Conservation (phyloP, 208 protist species). For the Tritrichomonas musculus region DNA sequence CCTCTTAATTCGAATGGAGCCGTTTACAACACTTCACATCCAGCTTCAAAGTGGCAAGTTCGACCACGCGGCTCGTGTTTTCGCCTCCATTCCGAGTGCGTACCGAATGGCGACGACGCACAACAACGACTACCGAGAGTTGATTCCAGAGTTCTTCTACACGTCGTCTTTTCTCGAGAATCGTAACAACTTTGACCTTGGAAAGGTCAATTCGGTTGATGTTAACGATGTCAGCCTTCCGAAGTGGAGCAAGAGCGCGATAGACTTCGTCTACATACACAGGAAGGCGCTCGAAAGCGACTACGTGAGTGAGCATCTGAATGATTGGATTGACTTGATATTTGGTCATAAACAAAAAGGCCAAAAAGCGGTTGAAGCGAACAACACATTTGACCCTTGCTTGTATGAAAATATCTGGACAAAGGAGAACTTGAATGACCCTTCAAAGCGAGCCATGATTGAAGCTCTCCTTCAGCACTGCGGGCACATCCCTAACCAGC, state of each 20-base stretch:
- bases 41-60: conserved; percentile 30
- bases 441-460: not conserved
- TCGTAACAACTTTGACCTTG: not conserved
- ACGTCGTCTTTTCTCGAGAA: not conserved
- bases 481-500: conserved; percentile 56
- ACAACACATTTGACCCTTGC: conserved; percentile 15
- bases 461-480: conserved; percentile 51
- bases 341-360: conserved; percentile 64
- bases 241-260: conserved; percentile 39
- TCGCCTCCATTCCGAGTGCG: not conserved
- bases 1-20: conserved; percentile 15
- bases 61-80: not conserved
- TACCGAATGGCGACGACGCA: not conserved
- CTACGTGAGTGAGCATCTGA: conserved; percentile 70
- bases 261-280: conserved; percentile 47
- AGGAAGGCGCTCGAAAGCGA: conserved; percentile 49
- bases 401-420: not conserved
- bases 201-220: not conserved
- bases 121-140: not conserved
- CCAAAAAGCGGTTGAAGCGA: not conserved
- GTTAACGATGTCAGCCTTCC: conserved; percentile 48
- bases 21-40: not conserved
- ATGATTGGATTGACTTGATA: conserved; percentile 94
- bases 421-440: not conserved
- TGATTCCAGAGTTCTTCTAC: conserved; percentile 33